Evolutionary conservation across 352 stramenopile genomes (phyloP).

Genomic region (Plasmopara viticola): DNA sequence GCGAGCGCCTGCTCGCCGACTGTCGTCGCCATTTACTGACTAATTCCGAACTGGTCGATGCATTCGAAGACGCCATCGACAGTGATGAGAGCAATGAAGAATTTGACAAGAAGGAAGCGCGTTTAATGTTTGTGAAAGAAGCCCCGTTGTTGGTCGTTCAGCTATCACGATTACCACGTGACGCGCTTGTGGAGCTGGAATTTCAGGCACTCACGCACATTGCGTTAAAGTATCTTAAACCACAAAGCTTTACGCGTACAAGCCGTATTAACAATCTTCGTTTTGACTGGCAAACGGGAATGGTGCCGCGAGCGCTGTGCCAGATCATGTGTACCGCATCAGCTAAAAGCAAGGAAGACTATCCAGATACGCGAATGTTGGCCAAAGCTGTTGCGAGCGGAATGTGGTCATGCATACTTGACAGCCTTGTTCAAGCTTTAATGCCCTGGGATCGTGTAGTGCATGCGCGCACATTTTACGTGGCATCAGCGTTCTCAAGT

Average conservation of each 20-base stretch:
- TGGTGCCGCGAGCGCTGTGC: slow-evolving; percentile 45
- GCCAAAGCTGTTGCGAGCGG: slow-evolving; percentile 17
- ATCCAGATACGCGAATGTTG: slow-evolving; percentile 11
- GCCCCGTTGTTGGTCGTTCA: slow-evolving; percentile 55
- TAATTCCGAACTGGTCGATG: slow-evolving; percentile 48
- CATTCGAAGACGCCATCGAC: slow-evolving; percentile 48
- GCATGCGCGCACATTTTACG: slow-evolving; percentile 71
- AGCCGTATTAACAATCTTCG: slow-evolving; percentile 6
- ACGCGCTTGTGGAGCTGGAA: slow-evolving; percentile 71
- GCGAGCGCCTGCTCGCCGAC: slow-evolving; percentile 17
- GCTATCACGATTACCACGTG: slow-evolving; percentile 59
- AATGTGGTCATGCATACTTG: slow-evolving; percentile 22
- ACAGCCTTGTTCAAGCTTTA: slow-evolving; percentile 34
- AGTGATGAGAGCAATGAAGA: slow-evolving; percentile 76
- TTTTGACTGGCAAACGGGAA: slow-evolving; percentile 30
- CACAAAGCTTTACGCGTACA: slow-evolving; percentile 13
- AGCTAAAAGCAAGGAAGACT: slow-evolving; percentile 3
- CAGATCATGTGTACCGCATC: slow-evolving; percentile 40
- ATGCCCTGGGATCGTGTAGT: slow-evolving; percentile 59
- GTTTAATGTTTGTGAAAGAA: slow-evolving; percentile 36
- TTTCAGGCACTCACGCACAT: slow-evolving; percentile 67
- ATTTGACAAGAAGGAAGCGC: slow-evolving; percentile 53
- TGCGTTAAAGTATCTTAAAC: slow-evolving; percentile 45
- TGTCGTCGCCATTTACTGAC: slow-evolving; percentile 20
- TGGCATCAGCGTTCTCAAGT: slow-evolving; percentile 34